These are phyloP conservation scores for Eucalyptus shirleyi DNA, from an alignment of 345 rosid species.

Conservation along the genomic window DNA sequence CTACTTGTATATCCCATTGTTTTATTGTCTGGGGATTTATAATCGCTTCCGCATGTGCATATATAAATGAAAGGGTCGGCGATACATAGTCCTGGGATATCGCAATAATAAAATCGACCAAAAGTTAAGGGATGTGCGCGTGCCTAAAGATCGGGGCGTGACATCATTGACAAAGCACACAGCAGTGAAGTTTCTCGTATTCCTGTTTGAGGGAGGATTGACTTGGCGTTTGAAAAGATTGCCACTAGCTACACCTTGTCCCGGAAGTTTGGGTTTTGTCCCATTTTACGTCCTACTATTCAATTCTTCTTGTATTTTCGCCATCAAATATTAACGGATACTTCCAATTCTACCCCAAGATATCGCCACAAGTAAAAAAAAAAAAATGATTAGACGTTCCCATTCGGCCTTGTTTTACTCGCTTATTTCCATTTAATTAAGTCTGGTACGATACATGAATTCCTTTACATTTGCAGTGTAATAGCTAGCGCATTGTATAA, in stretches of 20 bases:
- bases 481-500: background rate
- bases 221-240: background rate
- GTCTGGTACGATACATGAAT: rapidly evolving
- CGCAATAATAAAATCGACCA: no score
- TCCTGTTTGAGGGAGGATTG: background rate
- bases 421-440: background rate
- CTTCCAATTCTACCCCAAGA: background rate
- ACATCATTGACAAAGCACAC: background rate
- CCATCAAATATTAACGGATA: background rate
- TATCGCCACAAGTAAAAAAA: background rate
- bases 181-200: background rate
- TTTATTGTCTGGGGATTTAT: no score
- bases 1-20: no score
- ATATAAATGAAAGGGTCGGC: no score
- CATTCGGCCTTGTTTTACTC: background rate
- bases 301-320: background rate
- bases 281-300: background rate
- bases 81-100: no score
- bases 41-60: no score
- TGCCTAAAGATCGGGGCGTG: no score
- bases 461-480: background rate
- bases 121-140: no score
- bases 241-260: background rate
- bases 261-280: no score
- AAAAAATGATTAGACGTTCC: background rate